Evolutionary conservation across 495 filamentous ascomycete genomes (phyloP).

Genomic region (Penicillium daleae): DNA sequence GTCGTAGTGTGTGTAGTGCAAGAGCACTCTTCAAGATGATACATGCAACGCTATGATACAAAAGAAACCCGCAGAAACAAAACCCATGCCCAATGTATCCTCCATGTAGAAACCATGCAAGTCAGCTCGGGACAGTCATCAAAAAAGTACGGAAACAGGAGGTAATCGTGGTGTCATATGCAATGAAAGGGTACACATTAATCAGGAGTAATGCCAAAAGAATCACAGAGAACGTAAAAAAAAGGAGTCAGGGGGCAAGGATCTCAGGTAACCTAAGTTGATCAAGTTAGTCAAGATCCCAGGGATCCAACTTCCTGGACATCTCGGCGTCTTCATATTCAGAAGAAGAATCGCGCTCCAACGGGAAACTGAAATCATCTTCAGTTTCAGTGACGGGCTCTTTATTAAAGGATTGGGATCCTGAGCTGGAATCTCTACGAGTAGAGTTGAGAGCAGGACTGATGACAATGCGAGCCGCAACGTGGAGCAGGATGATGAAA

Average conservation of each 20-base stretch:
- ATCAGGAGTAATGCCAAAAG: slow-evolving; percentile 15
- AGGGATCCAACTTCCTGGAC: slow-evolving; percentile 32
- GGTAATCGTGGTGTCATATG: slow-evolving; percentile 23
- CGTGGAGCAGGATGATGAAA: slow-evolving; percentile 74
- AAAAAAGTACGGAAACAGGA: slow-evolving; percentile 14
- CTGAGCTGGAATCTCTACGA: slow-evolving; percentile 17
- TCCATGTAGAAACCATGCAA: slow-evolving; percentile 17
- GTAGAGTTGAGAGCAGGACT: slow-evolving; percentile 44
- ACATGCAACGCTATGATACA: slow-evolving; percentile 40
- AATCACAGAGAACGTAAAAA: slow-evolving; percentile 13
- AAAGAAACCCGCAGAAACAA: slow-evolving; percentile 21
- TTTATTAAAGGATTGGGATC: slow-evolving; percentile 1
- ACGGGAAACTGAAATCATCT: slow-evolving; percentile 49
- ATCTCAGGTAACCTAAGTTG: background rate
- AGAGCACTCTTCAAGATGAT: background rate
- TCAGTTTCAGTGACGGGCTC: slow-evolving; percentile 27
- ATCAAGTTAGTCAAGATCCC: slow-evolving; percentile 35
- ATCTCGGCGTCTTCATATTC: slow-evolving; percentile 31
- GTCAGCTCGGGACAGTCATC: slow-evolving; percentile 20
- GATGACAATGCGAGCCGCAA: slow-evolving; percentile 73
- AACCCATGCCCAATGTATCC: slow-evolving; percentile 18
- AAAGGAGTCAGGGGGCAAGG: background rate
- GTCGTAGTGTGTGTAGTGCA: background rate
- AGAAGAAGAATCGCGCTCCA: slow-evolving; percentile 41
- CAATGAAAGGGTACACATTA: slow-evolving; percentile 19